A percentile compares a stretch with the other conserved stretches of the same genome.
These are phyloP conservation scores for Guyanaporus albipodus DNA, from an alignment of 768 basidiomycete species.

Conservation along the genomic window DNA sequence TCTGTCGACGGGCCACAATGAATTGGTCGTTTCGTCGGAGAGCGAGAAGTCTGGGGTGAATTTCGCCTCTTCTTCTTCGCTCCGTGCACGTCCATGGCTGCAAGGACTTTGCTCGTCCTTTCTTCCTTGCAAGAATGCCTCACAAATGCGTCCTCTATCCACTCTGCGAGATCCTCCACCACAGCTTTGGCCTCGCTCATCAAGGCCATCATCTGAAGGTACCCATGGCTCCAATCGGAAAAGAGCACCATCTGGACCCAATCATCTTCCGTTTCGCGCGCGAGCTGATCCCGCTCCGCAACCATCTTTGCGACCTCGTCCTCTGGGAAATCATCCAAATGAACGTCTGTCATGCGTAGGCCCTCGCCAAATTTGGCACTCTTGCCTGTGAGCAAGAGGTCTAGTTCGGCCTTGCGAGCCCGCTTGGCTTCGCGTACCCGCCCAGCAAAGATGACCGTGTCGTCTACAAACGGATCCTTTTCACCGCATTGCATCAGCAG, in stretches of 20 bases:
- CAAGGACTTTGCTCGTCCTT: slow-evolving; percentile 16
- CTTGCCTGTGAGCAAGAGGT: slow-evolving; percentile 54
- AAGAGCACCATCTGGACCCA: slow-evolving; percentile 94
- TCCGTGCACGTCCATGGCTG: slow-evolving; percentile 7
- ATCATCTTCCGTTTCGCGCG: slow-evolving; percentile 77
- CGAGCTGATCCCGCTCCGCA: slow-evolving; percentile 57
- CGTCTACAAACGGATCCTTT: slow-evolving; percentile 94
- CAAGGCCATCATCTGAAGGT: slow-evolving; percentile 88
- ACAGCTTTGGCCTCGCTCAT: slow-evolving; percentile 79
- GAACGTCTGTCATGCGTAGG: slow-evolving; percentile 56
- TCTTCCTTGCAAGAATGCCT: slow-evolving; percentile 29
- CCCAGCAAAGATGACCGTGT: slow-evolving; percentile 95
- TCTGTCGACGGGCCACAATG: neutral
- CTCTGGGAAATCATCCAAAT: slow-evolving; percentile 23
- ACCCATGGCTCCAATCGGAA: slow-evolving; percentile 96
- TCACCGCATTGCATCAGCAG: slow-evolving; percentile 94
- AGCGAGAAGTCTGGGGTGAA: slow-evolving; percentile 20
- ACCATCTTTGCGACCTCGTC: slow-evolving; percentile 41
- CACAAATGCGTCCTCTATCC: slow-evolving; percentile 81
- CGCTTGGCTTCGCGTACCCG: slow-evolving; percentile 94
- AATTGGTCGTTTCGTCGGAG: slow-evolving; percentile 21
- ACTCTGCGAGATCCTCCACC: slow-evolving; percentile 81
- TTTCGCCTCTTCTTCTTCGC: slow-evolving; percentile 27
- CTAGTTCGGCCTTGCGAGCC: slow-evolving; percentile 70
- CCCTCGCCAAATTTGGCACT: slow-evolving; percentile 60